These are phyloP conservation scores for Trichoderma pleuroti DNA, from an alignment of 2,329 filamentous ascomycete genomes.

Conservation along the genomic window DNA sequence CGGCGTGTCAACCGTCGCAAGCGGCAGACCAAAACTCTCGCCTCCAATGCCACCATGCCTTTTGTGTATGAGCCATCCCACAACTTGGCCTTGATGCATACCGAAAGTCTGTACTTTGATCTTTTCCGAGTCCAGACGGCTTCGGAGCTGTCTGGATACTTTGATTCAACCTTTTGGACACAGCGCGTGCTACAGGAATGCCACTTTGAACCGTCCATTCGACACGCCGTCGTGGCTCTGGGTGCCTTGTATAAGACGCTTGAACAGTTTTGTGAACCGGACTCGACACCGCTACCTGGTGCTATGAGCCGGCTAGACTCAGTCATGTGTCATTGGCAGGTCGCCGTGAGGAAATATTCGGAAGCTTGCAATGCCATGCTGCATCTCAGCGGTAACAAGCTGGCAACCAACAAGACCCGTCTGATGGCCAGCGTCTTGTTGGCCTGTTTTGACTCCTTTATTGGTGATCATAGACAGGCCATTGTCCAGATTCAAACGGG, in stretches of 20 bases:
- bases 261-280: slow-evolving; percentile 53
- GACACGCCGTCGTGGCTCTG: slow-evolving; percentile 62
- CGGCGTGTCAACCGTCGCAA: slow-evolving; percentile 28
- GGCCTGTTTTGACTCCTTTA: slow-evolving; percentile 66
- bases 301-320: slow-evolving; percentile 30
- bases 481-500: slow-evolving; percentile 60
- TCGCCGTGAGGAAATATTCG: slow-evolving; percentile 58
- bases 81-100: slow-evolving; percentile 46
- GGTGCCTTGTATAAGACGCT: slow-evolving; percentile 65
- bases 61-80: slow-evolving; percentile 42
- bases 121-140: slow-evolving; percentile 60
- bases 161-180: slow-evolving; percentile 64
- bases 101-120: slow-evolving; percentile 59
- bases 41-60: slow-evolving; percentile 23
- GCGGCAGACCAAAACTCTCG: not conserved
- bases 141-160: slow-evolving; percentile 62
- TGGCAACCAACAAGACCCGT: slow-evolving; percentile 48
- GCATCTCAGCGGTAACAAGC: slow-evolving; percentile 41
- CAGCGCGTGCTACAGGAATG: slow-evolving; percentile 60
- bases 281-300: slow-evolving; percentile 31
- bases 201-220: slow-evolving; percentile 58
- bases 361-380: slow-evolving; percentile 52
- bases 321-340: slow-evolving; percentile 52
- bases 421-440: slow-evolving; percentile 64
- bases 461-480: slow-evolving; percentile 59